phyloP scores from a whole-genome alignment of 2,329 filamentous ascomycete genomes.

The Aspergillus sp. region DNA sequence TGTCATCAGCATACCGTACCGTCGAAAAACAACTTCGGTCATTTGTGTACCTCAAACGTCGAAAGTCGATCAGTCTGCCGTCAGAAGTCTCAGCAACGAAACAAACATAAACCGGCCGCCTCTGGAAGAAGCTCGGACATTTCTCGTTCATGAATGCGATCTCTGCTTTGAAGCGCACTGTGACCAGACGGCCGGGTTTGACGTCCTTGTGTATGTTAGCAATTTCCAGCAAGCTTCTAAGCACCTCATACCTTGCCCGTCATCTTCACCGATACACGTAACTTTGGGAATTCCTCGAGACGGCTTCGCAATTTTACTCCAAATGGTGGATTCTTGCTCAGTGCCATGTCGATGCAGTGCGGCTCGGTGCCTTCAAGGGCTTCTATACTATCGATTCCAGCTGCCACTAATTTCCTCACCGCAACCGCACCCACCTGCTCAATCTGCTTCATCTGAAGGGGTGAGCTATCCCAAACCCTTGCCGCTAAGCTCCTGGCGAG shows the following conservation, averaged over 20 bases:
- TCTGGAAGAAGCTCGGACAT: slow-evolving; percentile 60
- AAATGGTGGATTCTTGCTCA: slow-evolving; percentile 80
- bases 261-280: slow-evolving; percentile 56
- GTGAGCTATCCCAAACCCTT: slow-evolving; percentile 76
- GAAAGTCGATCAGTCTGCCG: slow-evolving; percentile 69
- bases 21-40: background rate
- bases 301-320: slow-evolving; percentile 68
- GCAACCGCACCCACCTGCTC: slow-evolving; percentile 72
- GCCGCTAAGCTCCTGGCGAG: slow-evolving; percentile 75
- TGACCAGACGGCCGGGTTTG: slow-evolving; percentile 46
- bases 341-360: slow-evolving; percentile 70
- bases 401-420: slow-evolving; percentile 70
- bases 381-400: slow-evolving; percentile 70
- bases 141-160: slow-evolving; percentile 72
- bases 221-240: slow-evolving; percentile 16
- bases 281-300: slow-evolving; percentile 70
- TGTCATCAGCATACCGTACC: slow-evolving; percentile 21
- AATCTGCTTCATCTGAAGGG: slow-evolving; percentile 80
- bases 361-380: slow-evolving; percentile 67
- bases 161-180: slow-evolving; percentile 63
- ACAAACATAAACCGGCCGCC: slow-evolving; percentile 67
- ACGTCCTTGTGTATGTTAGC: slow-evolving; percentile 28
- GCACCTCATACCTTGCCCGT: slow-evolving; percentile 44
- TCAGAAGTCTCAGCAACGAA: slow-evolving; percentile 72
- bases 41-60: slow-evolving; percentile 54